phyloP scores from a whole-genome alignment of 2,329 filamentous ascomycete species.

The Botrytis porri region DNA sequence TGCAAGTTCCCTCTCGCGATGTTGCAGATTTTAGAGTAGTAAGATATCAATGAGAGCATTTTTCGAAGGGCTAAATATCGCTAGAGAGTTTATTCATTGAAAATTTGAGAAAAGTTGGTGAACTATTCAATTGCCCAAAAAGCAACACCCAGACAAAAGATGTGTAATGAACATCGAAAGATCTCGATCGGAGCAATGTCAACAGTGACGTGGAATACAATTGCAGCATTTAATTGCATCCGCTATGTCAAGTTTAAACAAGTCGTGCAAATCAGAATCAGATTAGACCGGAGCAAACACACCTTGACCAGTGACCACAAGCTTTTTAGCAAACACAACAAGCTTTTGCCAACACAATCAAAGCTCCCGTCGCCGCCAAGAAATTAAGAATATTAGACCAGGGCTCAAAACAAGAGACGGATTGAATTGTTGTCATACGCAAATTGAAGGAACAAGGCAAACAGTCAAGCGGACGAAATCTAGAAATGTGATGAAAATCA shows the following conservation, averaged over 20 bases:
- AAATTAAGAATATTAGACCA: not conserved
- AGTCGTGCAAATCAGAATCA: not conserved
- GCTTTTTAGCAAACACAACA: not conserved
- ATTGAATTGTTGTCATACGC: not conserved
- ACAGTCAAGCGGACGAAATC: not conserved
- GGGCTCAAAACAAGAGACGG: not conserved
- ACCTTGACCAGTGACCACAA: not conserved
- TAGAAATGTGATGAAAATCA: not conserved
- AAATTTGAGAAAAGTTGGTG: not conserved
- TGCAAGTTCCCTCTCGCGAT: slow-evolving; percentile 6
- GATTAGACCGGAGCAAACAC: not conserved
- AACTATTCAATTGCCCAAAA: not conserved
- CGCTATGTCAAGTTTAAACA: not conserved
- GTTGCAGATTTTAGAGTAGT: not conserved
- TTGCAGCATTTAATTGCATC: too few species aligned
- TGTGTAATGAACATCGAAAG: not conserved
- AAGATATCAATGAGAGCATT: not conserved
- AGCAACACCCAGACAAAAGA: not conserved
- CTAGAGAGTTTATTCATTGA: not conserved
- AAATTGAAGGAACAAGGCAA: not conserved
- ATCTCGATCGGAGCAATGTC: not conserved
- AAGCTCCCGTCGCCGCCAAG: slow-evolving; percentile 5
- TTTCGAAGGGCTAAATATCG: not conserved
- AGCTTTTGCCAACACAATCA: slow-evolving; percentile 8
- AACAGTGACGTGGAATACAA: slow-evolving; percentile 13